phyloP scores from a whole-genome alignment of 768 basidiomycete genomes.

The Kwoniella sp. region DNA sequence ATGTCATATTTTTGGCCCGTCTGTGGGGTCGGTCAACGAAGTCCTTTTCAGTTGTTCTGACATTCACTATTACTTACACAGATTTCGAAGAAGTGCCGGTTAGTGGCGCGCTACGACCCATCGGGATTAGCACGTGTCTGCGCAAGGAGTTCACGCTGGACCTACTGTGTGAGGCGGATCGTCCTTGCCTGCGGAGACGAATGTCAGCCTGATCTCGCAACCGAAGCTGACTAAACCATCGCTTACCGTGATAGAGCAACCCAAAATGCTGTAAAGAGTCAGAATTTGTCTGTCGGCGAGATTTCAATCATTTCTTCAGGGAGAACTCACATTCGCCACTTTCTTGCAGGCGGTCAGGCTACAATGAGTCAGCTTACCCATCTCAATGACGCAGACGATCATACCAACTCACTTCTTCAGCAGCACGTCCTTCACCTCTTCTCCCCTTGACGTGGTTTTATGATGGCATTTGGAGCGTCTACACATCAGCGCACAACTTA shows the following conservation, averaged over 20 bases:
- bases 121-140: not conserved
- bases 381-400: no score
- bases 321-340: conserved; percentile 42
- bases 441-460: conserved; percentile 58
- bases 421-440: conserved; percentile 55
- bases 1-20: conserved; percentile 36
- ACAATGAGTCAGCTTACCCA: not conserved
- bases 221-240: not conserved
- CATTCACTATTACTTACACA: conserved; percentile 29
- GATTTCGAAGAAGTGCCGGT: conserved; percentile 36
- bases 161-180: conserved; percentile 64
- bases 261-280: conserved; percentile 66
- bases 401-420: conserved; percentile 65
- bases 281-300: no score
- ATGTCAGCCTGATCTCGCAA: not conserved
- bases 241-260: conserved; percentile 76
- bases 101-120: conserved; percentile 34
- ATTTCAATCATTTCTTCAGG: not conserved
- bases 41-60: not conserved
- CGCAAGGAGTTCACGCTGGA: not conserved
- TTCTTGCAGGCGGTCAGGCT: conserved; percentile 43
- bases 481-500: conserved; percentile 1
- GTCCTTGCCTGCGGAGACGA: conserved; percentile 68
- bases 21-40: no score
- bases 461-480: conserved; percentile 67